Base-by-base conservation (phyloP, 495 filamentous ascomycete genomes). In the Talaromyces liani region DNA sequence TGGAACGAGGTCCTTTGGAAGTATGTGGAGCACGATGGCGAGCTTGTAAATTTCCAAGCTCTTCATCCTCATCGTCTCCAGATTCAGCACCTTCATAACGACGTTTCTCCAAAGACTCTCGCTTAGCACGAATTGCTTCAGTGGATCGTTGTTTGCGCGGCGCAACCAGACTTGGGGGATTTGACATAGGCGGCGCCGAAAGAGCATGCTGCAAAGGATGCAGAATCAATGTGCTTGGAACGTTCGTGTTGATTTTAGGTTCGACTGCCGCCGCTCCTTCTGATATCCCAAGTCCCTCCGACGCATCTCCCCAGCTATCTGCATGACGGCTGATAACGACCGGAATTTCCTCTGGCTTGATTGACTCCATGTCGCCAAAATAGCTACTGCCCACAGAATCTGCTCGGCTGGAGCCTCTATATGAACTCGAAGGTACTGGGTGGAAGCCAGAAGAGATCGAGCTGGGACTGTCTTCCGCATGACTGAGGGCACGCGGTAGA, bases 61-160 rank as follows among this genome's bases (percentile, higher is more conserved):
- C 92, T 59, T 96, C 92, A 59, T 97, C 92, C 73, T 97, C 92
- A 68, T 96, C 92, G 68, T 95, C 92, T 0, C 91, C 91, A 31
- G 90, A 95, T 68, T 94, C 91, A 12, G 85, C 90, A 66, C 89
- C 87, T 64, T 96, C 91, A 63, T 87, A 80, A 9, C 87, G 83
- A 61, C 88, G 83, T 65, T 85, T 89, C 71, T 94, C 91, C 20
- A 92, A 75, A 10, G 87, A 88, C 60, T 91, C 86, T 12, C 88
- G 84, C 72, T 90, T 93, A 4, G 87, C 88, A 63, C 83, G 85
- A 34, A 94, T 83, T 60, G 88, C 85, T 71, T 96, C 92, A 22
- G 83, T 78, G n/a, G 91, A 94, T 16, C 85, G 87, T 67, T 88
- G 85, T 65, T 85, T 88, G 20, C 87, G 84, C 27, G 84, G 77